These are phyloP conservation scores for Pythium rishiriense DNA, from an alignment of 352 stramenopile genomes.

Conservation along the genomic window DNA sequence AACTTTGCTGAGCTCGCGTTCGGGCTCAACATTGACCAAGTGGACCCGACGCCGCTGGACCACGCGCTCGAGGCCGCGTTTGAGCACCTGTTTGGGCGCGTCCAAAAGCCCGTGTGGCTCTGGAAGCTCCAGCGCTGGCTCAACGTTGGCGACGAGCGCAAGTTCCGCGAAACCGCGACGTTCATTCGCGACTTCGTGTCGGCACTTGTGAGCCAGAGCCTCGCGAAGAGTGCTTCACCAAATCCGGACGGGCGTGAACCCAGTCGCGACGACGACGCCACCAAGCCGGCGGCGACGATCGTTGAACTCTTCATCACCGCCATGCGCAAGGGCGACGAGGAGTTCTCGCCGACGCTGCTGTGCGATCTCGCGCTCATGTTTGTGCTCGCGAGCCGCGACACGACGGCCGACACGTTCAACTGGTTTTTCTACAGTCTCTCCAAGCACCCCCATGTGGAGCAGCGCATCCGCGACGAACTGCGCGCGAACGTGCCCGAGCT, in stretches of 20 bases:
- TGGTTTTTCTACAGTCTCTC: conserved; percentile 49
- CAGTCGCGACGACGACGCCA: no score
- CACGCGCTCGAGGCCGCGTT: conserved; percentile 11
- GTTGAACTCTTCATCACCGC: conserved; percentile 27
- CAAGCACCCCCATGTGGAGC: conserved; percentile 33
- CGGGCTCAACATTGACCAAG: conserved; percentile 18
- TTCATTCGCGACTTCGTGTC: conserved; percentile 15
- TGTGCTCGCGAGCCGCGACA: conserved; percentile 51
- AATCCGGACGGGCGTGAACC: no score
- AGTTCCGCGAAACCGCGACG: conserved; percentile 4
- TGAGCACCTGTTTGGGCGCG: conserved; percentile 7
- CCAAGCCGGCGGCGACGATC: conserved; percentile 13
- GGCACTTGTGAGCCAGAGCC: conserved; percentile 10
- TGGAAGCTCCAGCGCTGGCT: conserved; percentile 23
- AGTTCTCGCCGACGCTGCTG: conserved; percentile 29
- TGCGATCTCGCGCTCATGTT: conserved; percentile 52
- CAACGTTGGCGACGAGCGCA: conserved; percentile 21
- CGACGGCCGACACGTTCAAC: conserved; percentile 40
- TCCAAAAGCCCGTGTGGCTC: conserved; percentile 15
- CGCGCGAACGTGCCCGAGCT: conserved; percentile 23
- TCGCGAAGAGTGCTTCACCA: no score
- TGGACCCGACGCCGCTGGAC: conserved; percentile 21
- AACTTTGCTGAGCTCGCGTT: conserved; percentile 32
- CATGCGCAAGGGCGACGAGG: conserved; percentile 17
- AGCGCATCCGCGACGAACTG: conserved; percentile 30